Evolutionary conservation across 352 stramenopile species (phyloP).

Genomic region (Salisapilia sapeloensis): DNA sequence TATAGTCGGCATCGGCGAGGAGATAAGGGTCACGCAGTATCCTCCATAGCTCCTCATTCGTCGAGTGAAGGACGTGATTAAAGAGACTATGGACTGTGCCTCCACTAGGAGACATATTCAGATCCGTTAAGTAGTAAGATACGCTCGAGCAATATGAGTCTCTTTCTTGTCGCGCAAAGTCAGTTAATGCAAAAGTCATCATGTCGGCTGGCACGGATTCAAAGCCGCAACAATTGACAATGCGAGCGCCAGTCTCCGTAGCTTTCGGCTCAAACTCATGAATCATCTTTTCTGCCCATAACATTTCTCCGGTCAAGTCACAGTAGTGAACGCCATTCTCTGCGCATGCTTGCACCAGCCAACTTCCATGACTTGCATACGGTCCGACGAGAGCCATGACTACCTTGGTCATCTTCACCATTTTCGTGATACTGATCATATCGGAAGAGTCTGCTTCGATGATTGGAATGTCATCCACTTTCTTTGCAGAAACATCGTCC

Average conservation of each 20-base stretch:
- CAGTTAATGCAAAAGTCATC: conserved; percentile 29
- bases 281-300: conserved; percentile 63
- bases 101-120: conserved; percentile 14
- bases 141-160: conserved; percentile 6
- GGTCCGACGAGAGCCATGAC: conserved; percentile 64
- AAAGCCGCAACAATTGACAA: conserved; percentile 72
- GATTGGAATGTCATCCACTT: conserved; percentile 13
- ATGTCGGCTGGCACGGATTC: conserved; percentile 75
- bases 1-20: conserved; percentile 10
- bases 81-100: conserved; percentile 24
- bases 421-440: conserved; percentile 15
- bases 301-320: conserved; percentile 79
- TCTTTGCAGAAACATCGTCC: conserved; percentile 1
- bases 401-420: conserved; percentile 51
- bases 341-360: conserved; percentile 62
- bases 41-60: conserved; percentile 3
- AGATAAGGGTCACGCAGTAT: conserved; percentile 17
- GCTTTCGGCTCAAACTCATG: conserved; percentile 27
- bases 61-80: conserved; percentile 7
- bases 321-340: conserved; percentile 79
- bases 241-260: conserved; percentile 33
- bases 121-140: conserved; percentile 15
- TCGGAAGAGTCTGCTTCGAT: conserved; percentile 30
- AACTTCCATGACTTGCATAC: conserved; percentile 54
- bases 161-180: conserved; percentile 16